Base-by-base conservation (phyloP, 163 green algal genomes). In the Prototheca cutis region DNA sequence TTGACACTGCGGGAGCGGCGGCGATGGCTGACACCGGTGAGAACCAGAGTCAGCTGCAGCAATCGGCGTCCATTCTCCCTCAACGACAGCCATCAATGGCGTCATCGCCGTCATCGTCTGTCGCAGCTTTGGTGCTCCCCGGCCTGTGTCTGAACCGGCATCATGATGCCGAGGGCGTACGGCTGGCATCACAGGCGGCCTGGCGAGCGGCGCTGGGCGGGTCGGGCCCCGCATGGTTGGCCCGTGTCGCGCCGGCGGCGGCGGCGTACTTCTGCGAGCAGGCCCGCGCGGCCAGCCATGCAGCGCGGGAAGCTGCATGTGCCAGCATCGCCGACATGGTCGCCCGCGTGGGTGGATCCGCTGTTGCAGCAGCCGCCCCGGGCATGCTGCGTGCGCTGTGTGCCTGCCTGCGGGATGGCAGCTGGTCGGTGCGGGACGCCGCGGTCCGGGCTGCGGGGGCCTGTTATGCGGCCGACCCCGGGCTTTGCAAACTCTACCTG, bases 131-230 rank as follows among this genome's bases (percentile, higher is more conserved):
- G n/a, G n/a, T n/a, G n/a, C 72, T 94, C 62, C 83, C 83, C 3
- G 54, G 74, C 57, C 87, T 94, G 75, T 88, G 76, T 71, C 74
- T 94, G 30, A 90, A 87, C 72, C 74, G 71, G 36, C 90, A 95
- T 64, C 91, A 95, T 65, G 82, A 92, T 18, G 89, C 90, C 0
- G 89, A 96, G 65, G 90, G 90, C 8, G 89, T 97, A 63, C 70
- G 82, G 21, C 40, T 78, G 25, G 95, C 87, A 66, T 83, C 77
- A 1, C 88, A 94, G 71, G 80, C 83, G 55, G 95, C 82, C 8
- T 97, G 90, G 90, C 72, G 70, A 18, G 40, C 73, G n/a, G 74
- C 86, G 27, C 78, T 95, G 73, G 77, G 77, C 0, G 53, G 74
- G 6, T 21, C 61, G 6, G 90, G 89, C 1, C 74, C 83, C n/a